Conservation (phyloP, 441 rosid species). For the Pelargonium australe region DNA sequence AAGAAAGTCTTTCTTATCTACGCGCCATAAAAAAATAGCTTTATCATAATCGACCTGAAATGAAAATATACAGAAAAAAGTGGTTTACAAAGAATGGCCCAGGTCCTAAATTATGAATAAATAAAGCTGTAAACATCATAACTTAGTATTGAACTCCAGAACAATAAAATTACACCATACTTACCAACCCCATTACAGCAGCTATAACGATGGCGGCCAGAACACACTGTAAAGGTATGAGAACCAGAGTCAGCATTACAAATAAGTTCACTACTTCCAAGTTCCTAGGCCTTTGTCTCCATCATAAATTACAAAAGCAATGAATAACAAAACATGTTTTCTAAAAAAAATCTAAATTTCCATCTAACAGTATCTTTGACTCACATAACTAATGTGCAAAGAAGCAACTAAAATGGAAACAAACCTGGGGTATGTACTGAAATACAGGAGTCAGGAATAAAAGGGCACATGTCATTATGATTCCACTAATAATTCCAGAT, state of each 20-base stretch:
- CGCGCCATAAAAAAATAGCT: constrained; percentile 88
- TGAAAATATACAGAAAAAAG: constrained; percentile 17
- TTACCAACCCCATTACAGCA: constrained; percentile 89
- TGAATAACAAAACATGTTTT: not conserved
- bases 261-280: constrained; percentile 7
- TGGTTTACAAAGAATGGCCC: not conserved
- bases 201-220: constrained; percentile 88
- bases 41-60: constrained; percentile 87
- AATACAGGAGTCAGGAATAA: constrained; percentile 79
- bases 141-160: not conserved
- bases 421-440: constrained; percentile 82
- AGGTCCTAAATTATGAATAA: not conserved
- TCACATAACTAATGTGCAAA: constrained; percentile 7
- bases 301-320: constrained; percentile 2
- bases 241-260: constrained; percentile 24
- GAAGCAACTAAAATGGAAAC: constrained; percentile 23
- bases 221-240: constrained; percentile 63
- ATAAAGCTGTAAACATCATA: not conserved
- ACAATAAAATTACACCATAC: constrained; percentile 18
- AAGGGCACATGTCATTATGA: constrained; percentile 81
- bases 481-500: constrained; percentile 75
- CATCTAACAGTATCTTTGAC: too few relatives aligned
- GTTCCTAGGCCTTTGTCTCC: not conserved
- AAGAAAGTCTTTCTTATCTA: constrained; percentile 90
- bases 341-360: too few relatives aligned